These are phyloP conservation scores for Suhomyces wounanorum DNA, from an alignment of 1,139 yeast species.

Conservation along the genomic window DNA sequence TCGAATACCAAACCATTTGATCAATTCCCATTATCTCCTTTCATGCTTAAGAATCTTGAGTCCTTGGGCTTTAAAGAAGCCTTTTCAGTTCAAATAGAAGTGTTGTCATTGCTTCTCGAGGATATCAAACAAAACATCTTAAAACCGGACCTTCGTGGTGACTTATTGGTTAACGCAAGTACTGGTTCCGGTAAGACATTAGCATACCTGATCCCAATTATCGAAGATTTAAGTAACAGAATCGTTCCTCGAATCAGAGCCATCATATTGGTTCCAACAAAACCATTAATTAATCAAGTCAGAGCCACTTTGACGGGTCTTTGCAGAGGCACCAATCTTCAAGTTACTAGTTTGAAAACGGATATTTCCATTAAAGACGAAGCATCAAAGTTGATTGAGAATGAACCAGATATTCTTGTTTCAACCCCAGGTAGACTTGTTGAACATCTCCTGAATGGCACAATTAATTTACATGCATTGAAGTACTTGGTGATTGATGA, in stretches of 20 bases:
- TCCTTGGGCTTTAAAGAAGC: constrained; percentile 54
- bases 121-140: constrained; percentile 49
- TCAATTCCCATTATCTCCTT: constrained; percentile 42
- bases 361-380: constrained; percentile 70
- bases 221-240: constrained; percentile 64
- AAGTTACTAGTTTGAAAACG: constrained; percentile 58
- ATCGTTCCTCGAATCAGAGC: constrained; percentile 77
- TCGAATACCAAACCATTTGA: constrained; percentile 41
- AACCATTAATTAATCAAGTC: constrained; percentile 84
- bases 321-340: constrained; percentile 66
- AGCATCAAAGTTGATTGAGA: constrained; percentile 43
- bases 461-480: constrained; percentile 49
- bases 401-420: constrained; percentile 75
- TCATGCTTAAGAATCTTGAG: constrained; percentile 49
- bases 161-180: constrained; percentile 85
- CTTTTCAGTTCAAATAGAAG: constrained; percentile 77
- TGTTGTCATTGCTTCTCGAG: constrained; percentile 56
- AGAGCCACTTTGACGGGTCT: constrained; percentile 60
- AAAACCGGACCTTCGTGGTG: constrained; percentile 67
- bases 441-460: constrained; percentile 63
- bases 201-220: constrained; percentile 83
- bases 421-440: constrained; percentile 94
- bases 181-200: constrained; percentile 97
- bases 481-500: constrained; percentile 85
- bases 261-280: constrained; percentile 83